These are phyloP conservation scores for Chalciporus piperatus DNA, from an alignment of 768 basidiomycete genomes.

Conservation along the genomic window DNA sequence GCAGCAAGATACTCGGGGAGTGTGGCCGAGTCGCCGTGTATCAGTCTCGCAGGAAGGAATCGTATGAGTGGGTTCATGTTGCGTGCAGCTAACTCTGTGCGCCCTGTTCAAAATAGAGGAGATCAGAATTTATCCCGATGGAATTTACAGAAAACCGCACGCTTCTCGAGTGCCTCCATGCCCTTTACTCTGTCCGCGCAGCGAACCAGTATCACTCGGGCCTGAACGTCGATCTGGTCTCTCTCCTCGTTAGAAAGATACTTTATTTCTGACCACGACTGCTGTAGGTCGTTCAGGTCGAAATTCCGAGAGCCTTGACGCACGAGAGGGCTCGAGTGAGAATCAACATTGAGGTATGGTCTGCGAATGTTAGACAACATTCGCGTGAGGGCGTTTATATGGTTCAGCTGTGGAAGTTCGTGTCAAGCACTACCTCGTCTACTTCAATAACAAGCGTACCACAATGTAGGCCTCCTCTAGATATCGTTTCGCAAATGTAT, in stretches of 20 bases:
- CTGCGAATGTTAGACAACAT: slow-evolving; percentile 78
- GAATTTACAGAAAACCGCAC: slow-evolving; percentile 47
- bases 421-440: neutral
- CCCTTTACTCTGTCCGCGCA: slow-evolving; percentile 86
- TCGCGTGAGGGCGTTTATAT: slow-evolving; percentile 64
- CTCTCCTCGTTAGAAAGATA: slow-evolving; percentile 86
- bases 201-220: slow-evolving; percentile 77
- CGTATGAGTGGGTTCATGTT: slow-evolving; percentile 64
- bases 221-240: slow-evolving; percentile 94
- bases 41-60: slow-evolving; percentile 68
- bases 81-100: slow-evolving; percentile 62
- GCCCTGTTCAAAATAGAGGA: slow-evolving; percentile 42
- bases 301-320: slow-evolving; percentile 51
- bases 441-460: slow-evolving; percentile 33
- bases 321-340: slow-evolving; percentile 48
- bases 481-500: slow-evolving; percentile 61
- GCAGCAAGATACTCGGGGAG: slow-evolving; percentile 74
- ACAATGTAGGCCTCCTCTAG: slow-evolving; percentile 74
- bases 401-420: slow-evolving; percentile 52
- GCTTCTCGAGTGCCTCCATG: slow-evolving; percentile 86
- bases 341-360: slow-evolving; percentile 82
- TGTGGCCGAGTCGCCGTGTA: slow-evolving; percentile 50
- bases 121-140: slow-evolving; percentile 4
- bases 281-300: slow-evolving; percentile 50
- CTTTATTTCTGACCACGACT: slow-evolving; percentile 62